A percentile compares a stretch with the other conserved stretches of the same genome.
Evolutionary conservation across 148 eudicot genomes (phyloP).

Genomic region (Silene conica): DNA sequence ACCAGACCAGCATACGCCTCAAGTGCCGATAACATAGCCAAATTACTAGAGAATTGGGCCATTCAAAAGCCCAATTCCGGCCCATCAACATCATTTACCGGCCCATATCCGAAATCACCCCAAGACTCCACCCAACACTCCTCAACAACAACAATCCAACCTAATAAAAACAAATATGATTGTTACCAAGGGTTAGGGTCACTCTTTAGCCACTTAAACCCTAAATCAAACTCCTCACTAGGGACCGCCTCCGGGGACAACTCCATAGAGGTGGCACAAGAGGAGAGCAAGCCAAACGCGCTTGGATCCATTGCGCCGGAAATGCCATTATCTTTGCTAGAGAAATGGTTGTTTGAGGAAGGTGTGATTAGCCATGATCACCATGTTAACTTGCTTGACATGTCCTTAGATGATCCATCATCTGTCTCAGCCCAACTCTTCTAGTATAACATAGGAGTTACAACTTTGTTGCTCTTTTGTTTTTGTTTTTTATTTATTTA

Average conservation of each 20-base stretch:
- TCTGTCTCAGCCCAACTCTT: slow-evolving; percentile 36
- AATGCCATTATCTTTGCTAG: slow-evolving; percentile 45
- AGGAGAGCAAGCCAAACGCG: slow-evolving; percentile 30
- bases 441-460: slow-evolving; percentile 15
- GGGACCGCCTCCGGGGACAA: slow-evolving; percentile 15
- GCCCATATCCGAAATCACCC: slow-evolving; percentile 10
- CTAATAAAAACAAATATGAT: too few relatives aligned
- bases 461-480: neutral
- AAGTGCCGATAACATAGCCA: slow-evolving; percentile 66
- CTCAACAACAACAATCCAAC: neutral
- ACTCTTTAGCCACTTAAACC: slow-evolving; percentile 29
- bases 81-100: slow-evolving; percentile 14
- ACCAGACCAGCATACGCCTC: slow-evolving; percentile 42
- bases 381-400: slow-evolving; percentile 31
- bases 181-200: slow-evolving; percentile 27
- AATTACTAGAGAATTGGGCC: slow-evolving; percentile 58
- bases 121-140: slow-evolving; percentile 18
- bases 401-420: slow-evolving; percentile 38
- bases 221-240: slow-evolving; percentile 23
- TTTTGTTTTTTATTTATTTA: neutral
- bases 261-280: slow-evolving; percentile 22
- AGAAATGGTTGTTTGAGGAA: slow-evolving; percentile 80
- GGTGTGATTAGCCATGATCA: slow-evolving; percentile 40
- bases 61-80: slow-evolving; percentile 26
- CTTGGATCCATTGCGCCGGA: neutral